A percentile compares a stretch with the other conserved stretches of the same genome.
Evolutionary conservation across 2,329 filamentous ascomycete genomes (phyloP).

Genomic region (Fusarium sp.): DNA sequence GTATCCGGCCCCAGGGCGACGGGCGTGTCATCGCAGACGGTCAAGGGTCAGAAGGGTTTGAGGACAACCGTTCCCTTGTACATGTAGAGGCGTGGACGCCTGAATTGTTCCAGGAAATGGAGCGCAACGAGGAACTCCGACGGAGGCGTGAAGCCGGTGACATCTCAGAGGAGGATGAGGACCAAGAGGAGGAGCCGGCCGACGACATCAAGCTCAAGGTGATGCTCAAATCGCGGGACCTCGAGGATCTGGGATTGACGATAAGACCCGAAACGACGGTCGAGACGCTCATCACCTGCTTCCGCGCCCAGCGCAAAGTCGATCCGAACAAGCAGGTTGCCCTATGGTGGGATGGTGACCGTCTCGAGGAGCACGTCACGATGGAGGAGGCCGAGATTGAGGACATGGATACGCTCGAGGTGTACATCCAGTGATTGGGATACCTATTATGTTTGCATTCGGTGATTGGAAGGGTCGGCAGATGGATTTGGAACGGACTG

Average conservation of each 20-base stretch:
- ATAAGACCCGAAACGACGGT: conserved; percentile 69
- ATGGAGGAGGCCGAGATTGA: conserved; percentile 78
- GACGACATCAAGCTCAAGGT: conserved; percentile 59
- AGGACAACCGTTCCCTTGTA: conserved; percentile 82
- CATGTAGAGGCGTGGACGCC: conserved; percentile 83
- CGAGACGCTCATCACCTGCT: conserved; percentile 71
- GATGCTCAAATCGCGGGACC: conserved; percentile 65
- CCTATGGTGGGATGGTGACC: conserved; percentile 82
- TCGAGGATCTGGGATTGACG: conserved; percentile 63
- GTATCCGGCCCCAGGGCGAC: conserved; percentile 61
- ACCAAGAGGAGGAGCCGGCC: conserved; percentile 37
- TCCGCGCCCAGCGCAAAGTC: conserved; percentile 67
- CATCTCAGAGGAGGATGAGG: conserved; percentile 49
- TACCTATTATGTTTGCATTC: background rate
- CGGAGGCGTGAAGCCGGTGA: conserved; percentile 58
- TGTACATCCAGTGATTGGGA: conserved; percentile 67
- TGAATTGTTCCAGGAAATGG: conserved; percentile 65
- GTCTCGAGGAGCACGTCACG: conserved; percentile 68
- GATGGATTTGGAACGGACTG: conserved; percentile 5
- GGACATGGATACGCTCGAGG: conserved; percentile 81
- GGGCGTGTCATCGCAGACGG: conserved; percentile 57
- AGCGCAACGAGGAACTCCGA: conserved; percentile 61
- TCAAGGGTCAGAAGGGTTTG: conserved; percentile 59
- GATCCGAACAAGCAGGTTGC: conserved; percentile 64
- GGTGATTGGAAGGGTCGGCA: background rate